Evolutionary conservation across 2,329 filamentous ascomycete species (phyloP).

Genomic region (Botrytis pseudocinerea): DNA sequence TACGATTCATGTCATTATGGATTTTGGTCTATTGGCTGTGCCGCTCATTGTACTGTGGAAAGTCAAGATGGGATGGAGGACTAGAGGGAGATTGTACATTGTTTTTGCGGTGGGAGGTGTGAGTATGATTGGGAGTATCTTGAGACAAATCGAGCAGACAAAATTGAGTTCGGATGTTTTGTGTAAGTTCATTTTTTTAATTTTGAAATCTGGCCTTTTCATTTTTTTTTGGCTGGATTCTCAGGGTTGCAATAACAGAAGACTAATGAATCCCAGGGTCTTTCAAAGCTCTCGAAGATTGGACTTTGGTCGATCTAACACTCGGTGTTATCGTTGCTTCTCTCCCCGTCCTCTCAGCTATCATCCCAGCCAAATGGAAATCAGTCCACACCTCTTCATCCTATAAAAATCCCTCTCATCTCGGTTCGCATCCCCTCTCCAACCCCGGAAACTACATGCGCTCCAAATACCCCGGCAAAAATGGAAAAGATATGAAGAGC

Average conservation of each 20-base stretch:
- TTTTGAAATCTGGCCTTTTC: not conserved
- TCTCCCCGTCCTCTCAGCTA: conserved; percentile 42
- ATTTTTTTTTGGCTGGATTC: not conserved
- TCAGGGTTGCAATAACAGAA: too few relatives aligned
- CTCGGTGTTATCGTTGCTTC: conserved; percentile 42
- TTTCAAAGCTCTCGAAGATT: conserved; percentile 38
- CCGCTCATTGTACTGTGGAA: conserved; percentile 44
- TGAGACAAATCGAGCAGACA: conserved; percentile 37
- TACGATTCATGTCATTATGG: conserved; percentile 42
- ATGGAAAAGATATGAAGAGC: not conserved
- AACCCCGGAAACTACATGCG: not conserved
- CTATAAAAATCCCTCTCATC: not conserved
- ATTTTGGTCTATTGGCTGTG: conserved; percentile 40
- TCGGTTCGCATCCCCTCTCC: not conserved
- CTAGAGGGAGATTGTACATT: conserved; percentile 40
- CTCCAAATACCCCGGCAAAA: not conserved
- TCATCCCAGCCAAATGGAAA: conserved; percentile 27
- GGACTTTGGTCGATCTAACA: conserved; percentile 41
- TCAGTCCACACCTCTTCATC: conserved; percentile 2
- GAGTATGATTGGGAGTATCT: conserved; percentile 39
- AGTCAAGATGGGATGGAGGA: conserved; percentile 39
- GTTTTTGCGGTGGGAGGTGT: conserved; percentile 42
- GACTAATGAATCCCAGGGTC: not conserved
- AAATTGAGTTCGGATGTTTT: conserved; percentile 12
- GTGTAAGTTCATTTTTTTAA: conserved; percentile 1